Evolutionary conservation across 2,329 filamentous ascomycete species (phyloP), one percentile per base, ranked within the genome.

Genomic region (Aspergillus brasiliensis): DNA sequence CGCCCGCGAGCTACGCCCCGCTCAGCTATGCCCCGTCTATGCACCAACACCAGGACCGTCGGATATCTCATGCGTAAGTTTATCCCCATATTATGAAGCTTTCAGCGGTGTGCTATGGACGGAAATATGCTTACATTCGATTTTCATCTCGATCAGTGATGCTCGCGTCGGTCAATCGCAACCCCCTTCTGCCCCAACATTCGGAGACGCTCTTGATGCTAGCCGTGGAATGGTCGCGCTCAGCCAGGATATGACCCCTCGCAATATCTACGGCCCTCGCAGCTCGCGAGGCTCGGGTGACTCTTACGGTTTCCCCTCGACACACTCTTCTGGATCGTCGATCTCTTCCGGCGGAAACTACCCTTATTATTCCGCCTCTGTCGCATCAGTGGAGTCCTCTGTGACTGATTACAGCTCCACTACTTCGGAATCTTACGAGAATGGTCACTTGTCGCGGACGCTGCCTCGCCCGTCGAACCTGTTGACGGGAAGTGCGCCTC

Each of bases 151-250:
- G 13, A 64, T 54, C 56, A 76, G 71, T 65, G 74, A 79, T 58
- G 67, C 71, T 60, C 75, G 71, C 54, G 71, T 74, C 49, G 61
- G 69, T 34, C 70, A 73, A 47, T 69, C 77, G 10, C 71, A 75
- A 84, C 71, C 85, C 81, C 88, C 82, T 76, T 71, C 77, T 52
- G 82, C 84, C 57, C 83, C 89, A 68, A 89, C 88, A 68, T 96
- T 93, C 75, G 91, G 89, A 66, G 94, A 97, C 73, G 91, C 92
- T 27, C 87, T 98, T 58, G 94, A 97, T 75, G 93, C 93, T 23
- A 93, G 92, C 74, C 90, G 95, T 62, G 92, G 92, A 68, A 97
- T 98, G 91, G 85, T 97, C 25, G 92, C 92, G 38, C 91, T 98
- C 85, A 96, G 91, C 84, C 92, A 97, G 79, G 92, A 97, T 69